Conservation (phyloP, 371 early-diverging fungal species). For the Apophysomyces variabilis region DNA sequence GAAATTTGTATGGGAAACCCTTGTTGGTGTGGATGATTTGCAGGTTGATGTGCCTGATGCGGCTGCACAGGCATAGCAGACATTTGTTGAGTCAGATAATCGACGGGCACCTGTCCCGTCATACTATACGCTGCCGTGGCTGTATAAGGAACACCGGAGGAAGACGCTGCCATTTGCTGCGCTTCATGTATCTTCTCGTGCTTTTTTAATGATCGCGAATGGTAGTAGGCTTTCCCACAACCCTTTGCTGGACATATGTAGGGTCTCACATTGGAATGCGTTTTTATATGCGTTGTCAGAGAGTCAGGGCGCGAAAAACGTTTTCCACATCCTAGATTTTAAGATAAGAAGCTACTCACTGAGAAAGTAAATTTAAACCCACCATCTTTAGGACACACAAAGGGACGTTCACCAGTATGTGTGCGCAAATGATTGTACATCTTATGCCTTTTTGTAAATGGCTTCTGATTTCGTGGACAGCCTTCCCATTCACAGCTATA, state of each 20-base stretch:
- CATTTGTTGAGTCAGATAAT: slow-evolving; percentile 31
- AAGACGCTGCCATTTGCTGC: slow-evolving; percentile 1
- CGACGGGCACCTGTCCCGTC: slow-evolving; percentile 19
- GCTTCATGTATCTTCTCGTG: slow-evolving; percentile 69
- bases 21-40: slow-evolving; percentile 7
- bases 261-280: slow-evolving; percentile 82
- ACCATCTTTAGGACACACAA: slow-evolving; percentile 41
- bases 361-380: slow-evolving; percentile 15
- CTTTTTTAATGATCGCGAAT: slow-evolving; percentile 78
- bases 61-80: slow-evolving; percentile 17
- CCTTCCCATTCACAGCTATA: slow-evolving; percentile 86
- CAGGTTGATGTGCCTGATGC: slow-evolving; percentile 10
- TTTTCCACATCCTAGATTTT: slow-evolving; percentile 70
- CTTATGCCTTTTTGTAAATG: slow-evolving; percentile 90
- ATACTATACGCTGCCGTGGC: slow-evolving; percentile 14
- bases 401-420: slow-evolving; percentile 85
- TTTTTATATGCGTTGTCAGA: slow-evolving; percentile 87
- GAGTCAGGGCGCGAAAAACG: slow-evolving; percentile 89
- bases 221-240: slow-evolving; percentile 82
- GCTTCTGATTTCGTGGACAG: slow-evolving; percentile 74
- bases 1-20: background rate
- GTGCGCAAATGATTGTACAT: slow-evolving; percentile 88
- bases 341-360: slow-evolving; percentile 18
- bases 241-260: slow-evolving; percentile 63
- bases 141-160: slow-evolving; percentile 6